phyloP scores from a whole-genome alignment of 164 flowering plant species.

The Tetrastigma voinierianum region DNA sequence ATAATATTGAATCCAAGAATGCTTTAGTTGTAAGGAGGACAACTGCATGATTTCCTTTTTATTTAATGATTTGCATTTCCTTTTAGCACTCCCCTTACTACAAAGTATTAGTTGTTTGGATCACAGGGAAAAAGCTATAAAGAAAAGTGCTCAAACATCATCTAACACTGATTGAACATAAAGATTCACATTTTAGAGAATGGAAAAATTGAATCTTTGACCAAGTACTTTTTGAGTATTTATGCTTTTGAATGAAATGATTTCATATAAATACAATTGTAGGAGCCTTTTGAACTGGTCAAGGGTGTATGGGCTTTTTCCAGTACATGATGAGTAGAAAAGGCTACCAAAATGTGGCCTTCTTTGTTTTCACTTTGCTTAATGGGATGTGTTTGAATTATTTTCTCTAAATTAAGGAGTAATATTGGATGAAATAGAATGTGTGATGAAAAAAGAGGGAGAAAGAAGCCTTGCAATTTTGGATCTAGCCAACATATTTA shows the following conservation, averaged over 20 bases:
- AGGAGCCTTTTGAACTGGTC: background rate
- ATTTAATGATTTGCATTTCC: background rate
- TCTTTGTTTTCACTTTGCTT: background rate
- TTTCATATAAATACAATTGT: background rate
- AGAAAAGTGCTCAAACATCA: background rate
- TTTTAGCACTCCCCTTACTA: background rate
- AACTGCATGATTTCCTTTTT: background rate
- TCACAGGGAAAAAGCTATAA: background rate
- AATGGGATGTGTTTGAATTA: background rate
- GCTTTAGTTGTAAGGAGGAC: too few relatives aligned
- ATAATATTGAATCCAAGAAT: too few relatives aligned
- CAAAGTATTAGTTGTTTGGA: background rate
- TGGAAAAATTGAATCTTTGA: constrained; percentile 3
- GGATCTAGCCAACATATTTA: background rate
- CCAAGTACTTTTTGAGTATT: background rate
- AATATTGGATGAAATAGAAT: background rate
- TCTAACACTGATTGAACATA: background rate
- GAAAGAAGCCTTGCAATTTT: background rate
- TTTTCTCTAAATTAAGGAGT: constrained; percentile 1
- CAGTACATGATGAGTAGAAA: background rate
- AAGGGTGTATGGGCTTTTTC: background rate
- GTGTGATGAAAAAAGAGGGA: background rate
- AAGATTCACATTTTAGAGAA: background rate
- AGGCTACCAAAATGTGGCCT: background rate
- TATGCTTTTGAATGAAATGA: constrained; percentile 3